Conservation (phyloP, 164 flowering plant genomes). For the Nymphaea colorata region DNA sequence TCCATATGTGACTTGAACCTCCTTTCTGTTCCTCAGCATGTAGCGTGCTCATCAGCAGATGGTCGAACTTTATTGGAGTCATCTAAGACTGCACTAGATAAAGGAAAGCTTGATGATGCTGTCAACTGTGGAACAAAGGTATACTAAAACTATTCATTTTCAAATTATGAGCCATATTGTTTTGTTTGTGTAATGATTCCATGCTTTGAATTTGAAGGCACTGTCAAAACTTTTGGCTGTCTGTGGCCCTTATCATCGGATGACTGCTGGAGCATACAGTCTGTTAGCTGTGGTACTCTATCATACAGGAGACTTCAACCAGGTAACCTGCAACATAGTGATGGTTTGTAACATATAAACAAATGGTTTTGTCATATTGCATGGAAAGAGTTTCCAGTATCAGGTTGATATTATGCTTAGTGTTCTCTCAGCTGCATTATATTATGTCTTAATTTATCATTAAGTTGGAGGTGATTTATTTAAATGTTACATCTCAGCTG, state of each 20-base stretch:
- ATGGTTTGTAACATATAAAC: too few relatives aligned
- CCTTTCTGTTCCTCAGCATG: constrained; percentile 44
- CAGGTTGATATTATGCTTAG: too few relatives aligned
- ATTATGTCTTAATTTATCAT: too few relatives aligned
- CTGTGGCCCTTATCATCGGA: constrained; percentile 84
- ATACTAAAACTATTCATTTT: constrained; percentile 2
- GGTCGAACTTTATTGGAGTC: constrained; percentile 75
- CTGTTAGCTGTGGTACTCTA: constrained; percentile 87
- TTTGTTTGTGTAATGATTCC: constrained; percentile 1
- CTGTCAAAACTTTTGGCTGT: constrained; percentile 75
- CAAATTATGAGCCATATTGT: not conserved
- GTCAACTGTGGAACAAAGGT: constrained; percentile 80
- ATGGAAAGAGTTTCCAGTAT: too few relatives aligned
- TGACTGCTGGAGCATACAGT: constrained; percentile 87
- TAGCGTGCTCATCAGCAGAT: constrained; percentile 76
- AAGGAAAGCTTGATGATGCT: constrained; percentile 90
- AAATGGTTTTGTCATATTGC: too few relatives aligned
- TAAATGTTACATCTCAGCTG: too few relatives aligned
- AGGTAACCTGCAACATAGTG: constrained; percentile 28
- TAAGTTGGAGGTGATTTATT: too few relatives aligned
- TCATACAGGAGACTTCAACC: constrained; percentile 89
- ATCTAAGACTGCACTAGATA: constrained; percentile 79
- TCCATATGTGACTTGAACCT: not conserved
- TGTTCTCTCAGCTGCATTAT: too few relatives aligned
- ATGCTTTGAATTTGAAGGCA: constrained; percentile 40